These are phyloP conservation scores for Blumeriella jaapii DNA, from an alignment of 2,329 filamentous ascomycete genomes.

Conservation along the genomic window DNA sequence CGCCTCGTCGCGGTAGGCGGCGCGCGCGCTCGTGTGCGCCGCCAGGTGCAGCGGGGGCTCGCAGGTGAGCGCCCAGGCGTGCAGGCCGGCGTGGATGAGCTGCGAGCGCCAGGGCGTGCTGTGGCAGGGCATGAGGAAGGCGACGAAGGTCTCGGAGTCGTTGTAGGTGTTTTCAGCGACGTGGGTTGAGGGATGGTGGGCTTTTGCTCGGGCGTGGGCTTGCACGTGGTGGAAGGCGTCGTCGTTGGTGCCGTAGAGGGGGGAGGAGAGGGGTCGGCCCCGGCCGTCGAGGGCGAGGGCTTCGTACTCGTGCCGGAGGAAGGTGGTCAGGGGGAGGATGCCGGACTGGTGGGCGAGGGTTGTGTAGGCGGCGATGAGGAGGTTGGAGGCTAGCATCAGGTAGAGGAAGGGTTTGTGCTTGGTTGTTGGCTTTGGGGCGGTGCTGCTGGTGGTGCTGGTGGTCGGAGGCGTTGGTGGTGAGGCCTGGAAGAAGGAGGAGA, in stretches of 20 bases:
- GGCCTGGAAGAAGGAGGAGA: conserved; percentile 50
- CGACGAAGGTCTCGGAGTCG: conserved; percentile 42
- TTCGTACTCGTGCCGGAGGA: conserved; percentile 66
- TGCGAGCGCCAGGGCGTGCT: conserved; percentile 91
- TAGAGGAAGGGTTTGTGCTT: conserved; percentile 31
- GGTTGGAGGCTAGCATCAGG: conserved; percentile 50
- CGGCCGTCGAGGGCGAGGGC: conserved; percentile 36
- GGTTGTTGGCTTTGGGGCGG: not conserved
- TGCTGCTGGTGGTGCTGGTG: conserved; percentile 17
- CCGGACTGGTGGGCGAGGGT: conserved; percentile 71
- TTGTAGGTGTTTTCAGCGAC: conserved; percentile 1
- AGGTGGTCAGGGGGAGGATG: conserved; percentile 60
- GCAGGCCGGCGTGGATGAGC: conserved; percentile 61
- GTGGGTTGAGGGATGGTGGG: too few species aligned
- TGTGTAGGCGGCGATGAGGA: conserved; percentile 61
- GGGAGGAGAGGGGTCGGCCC: conserved; percentile 22
- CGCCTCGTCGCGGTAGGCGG: conserved; percentile 72
- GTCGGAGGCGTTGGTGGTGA: conserved; percentile 9
- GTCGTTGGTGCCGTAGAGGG: conserved; percentile 10
- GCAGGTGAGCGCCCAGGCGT: conserved; percentile 78
- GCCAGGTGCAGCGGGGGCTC: conserved; percentile 68
- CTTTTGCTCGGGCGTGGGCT: too few species aligned
- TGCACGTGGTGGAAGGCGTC: conserved; percentile 1
- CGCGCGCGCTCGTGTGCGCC: conserved; percentile 49
- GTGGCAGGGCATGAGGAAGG: conserved; percentile 93